Conservation (phyloP, 2,329 filamentous ascomycete species). For the Pseudogymnoascus sp. region DNA sequence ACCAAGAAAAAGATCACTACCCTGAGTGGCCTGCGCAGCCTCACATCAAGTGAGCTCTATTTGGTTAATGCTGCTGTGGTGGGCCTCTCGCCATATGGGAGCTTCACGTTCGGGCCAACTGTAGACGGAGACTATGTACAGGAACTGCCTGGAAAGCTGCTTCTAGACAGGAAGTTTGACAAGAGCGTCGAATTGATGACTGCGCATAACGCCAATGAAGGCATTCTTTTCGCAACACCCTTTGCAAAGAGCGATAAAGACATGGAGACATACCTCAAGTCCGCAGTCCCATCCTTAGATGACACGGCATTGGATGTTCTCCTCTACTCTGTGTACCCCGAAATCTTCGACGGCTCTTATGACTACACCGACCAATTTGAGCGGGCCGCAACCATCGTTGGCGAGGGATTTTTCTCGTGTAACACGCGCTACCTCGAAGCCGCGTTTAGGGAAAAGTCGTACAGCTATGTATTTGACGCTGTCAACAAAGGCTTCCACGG, state of each 20-base stretch:
- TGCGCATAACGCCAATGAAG: constrained; percentile 36
- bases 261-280: neutral
- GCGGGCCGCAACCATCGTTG: constrained; percentile 33
- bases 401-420: constrained; percentile 41
- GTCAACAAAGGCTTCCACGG: constrained; percentile 46
- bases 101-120: constrained; percentile 32
- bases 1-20: constrained; percentile 12
- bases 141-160: constrained; percentile 35
- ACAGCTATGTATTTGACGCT: constrained; percentile 42
- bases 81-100: constrained; percentile 8
- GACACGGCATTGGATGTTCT: constrained; percentile 23
- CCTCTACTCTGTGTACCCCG: constrained; percentile 37
- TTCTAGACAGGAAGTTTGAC: constrained; percentile 36
- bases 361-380: constrained; percentile 37
- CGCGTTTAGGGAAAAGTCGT: constrained; percentile 38
- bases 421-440: constrained; percentile 42
- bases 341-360: constrained; percentile 36
- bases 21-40: constrained; percentile 10
- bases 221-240: constrained; percentile 32
- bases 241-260: constrained; percentile 14
- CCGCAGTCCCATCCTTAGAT: constrained; percentile 18
- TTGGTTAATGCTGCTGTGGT: constrained; percentile 15
- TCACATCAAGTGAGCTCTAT: constrained; percentile 12
- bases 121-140: constrained; percentile 42
- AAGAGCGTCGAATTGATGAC: constrained; percentile 37